Conservation (phyloP, 768 basidiomycete species). For the Pleurotus pulmonarius region DNA sequence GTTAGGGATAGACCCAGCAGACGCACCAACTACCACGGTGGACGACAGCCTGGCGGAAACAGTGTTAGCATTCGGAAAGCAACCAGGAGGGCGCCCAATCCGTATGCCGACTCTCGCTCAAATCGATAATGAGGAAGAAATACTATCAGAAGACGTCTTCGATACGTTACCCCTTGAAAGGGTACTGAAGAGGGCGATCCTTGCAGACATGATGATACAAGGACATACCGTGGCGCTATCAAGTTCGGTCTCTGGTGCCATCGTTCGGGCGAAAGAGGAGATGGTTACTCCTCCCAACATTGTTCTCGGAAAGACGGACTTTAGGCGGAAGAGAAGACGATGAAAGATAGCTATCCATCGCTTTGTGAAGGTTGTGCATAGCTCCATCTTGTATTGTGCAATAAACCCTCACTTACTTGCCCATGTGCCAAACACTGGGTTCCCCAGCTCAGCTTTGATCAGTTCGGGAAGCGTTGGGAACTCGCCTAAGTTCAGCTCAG, state of each 20-base stretch:
- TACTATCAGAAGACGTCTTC: background rate
- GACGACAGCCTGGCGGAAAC: background rate
- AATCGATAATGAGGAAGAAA: background rate
- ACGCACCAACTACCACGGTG: background rate
- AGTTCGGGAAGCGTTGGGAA: too few relatives aligned
- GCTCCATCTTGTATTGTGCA: background rate
- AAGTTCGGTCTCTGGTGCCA: background rate
- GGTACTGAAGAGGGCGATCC: background rate
- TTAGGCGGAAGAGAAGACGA: background rate
- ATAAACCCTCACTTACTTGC: too few relatives aligned
- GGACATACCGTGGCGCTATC: background rate
- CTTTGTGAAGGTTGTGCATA: background rate
- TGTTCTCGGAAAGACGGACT: background rate
- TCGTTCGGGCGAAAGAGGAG: conserved; percentile 1
- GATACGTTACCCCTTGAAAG: conserved; percentile 2
- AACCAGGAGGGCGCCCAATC: background rate
- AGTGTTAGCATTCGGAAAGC: background rate
- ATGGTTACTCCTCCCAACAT: conserved; percentile 1
- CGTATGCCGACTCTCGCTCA: background rate
- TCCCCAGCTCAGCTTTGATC: too few relatives aligned
- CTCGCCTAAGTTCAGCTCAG: too few relatives aligned
- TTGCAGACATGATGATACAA: background rate
- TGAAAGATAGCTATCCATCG: too few relatives aligned
- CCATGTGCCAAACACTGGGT: too few relatives aligned
- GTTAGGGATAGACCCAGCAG: background rate